Evolutionary conservation across 2,329 filamentous ascomycete genomes (phyloP), one percentile per base, ranked within the genome.

Genomic region (Hymenoscyphus linearis): DNA sequence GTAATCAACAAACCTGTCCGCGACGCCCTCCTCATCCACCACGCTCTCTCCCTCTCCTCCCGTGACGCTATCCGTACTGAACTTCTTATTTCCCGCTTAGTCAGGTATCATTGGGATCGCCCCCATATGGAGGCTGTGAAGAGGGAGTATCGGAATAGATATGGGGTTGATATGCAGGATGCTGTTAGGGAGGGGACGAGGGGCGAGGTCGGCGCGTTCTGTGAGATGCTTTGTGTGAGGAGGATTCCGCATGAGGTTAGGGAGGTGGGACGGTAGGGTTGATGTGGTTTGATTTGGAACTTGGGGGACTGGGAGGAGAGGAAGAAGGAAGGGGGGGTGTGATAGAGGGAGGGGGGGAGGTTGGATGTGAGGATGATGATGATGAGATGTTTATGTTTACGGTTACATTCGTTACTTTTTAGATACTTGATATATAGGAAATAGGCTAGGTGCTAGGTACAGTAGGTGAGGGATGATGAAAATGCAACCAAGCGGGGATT

Each of bases 1-100:
- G 87, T 96, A 61, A 96, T 98, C 78, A 98, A 98, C 78, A 90
- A 90, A 62, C 93, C 95, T 5, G 91, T 96, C 65, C 90, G 95
- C 60, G 95, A 98, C 74, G 91, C 93, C 2, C 82, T 97, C 40
- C 86, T 98, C 2, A 80, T 99, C 1, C 87, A 96, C 75, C 95
- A 98, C 77, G 93, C 95, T 1, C 85, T 98, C 66, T 88, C 86
- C n/a, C 85, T 98, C 66, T 88, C 86, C 22, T 84, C 88, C 53
- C 87, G 88, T 3, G 84, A 66, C 71, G 76, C 83, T 58, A 80
- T 93, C 65, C 86, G 93, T 34, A 88, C 90, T 53, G 93, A 97
- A 73, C 79, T 97, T 55, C 84, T 99, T 57, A 96, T 96, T 65
- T 93, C 89, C 2, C 83, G 95, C 1, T 82, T 98, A 1, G 90